Conservation (phyloP, 148 eudicot species). For the Rhododendron vialii region DNA sequence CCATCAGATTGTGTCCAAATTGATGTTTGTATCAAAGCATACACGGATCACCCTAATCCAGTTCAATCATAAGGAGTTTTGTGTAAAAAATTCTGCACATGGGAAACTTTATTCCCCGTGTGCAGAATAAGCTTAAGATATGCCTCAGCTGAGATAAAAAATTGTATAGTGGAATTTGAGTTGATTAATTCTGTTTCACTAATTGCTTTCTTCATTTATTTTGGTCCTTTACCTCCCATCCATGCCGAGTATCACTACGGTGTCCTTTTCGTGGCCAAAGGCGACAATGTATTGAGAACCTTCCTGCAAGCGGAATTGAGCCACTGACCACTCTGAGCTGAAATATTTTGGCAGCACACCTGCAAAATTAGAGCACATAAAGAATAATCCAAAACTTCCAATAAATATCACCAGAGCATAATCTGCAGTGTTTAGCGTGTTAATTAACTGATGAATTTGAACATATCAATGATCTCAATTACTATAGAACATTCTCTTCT, state of each 20-base stretch:
- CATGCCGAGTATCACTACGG: constrained; percentile 57
- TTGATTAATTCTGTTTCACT: neutral
- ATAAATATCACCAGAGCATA: neutral
- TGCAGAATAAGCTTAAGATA: neutral
- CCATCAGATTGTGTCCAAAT: neutral
- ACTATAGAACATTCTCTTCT: neutral
- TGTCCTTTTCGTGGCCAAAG: constrained; percentile 59
- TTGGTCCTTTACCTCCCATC: constrained; percentile 53
- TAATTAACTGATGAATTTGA: neutral
- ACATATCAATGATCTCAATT: neutral
- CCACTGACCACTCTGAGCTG: constrained; percentile 69
- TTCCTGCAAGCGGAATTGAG: constrained; percentile 58
- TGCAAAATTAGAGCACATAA: constrained; percentile 24
- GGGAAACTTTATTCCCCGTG: neutral
- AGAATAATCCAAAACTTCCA: neutral
- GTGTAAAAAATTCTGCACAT: too few relatives aligned
- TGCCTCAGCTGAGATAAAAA: neutral
- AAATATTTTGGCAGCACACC: constrained; percentile 68
- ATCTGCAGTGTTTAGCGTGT: neutral
- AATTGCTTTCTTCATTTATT: neutral
- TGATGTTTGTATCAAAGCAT: neutral
- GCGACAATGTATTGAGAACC: constrained; percentile 45
- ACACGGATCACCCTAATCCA: neutral
- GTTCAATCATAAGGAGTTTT: too few relatives aligned
- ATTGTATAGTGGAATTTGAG: neutral